Evolutionary conservation across 257 asterid species (phyloP).

Genomic region (Salvia miltiorrhiza): DNA sequence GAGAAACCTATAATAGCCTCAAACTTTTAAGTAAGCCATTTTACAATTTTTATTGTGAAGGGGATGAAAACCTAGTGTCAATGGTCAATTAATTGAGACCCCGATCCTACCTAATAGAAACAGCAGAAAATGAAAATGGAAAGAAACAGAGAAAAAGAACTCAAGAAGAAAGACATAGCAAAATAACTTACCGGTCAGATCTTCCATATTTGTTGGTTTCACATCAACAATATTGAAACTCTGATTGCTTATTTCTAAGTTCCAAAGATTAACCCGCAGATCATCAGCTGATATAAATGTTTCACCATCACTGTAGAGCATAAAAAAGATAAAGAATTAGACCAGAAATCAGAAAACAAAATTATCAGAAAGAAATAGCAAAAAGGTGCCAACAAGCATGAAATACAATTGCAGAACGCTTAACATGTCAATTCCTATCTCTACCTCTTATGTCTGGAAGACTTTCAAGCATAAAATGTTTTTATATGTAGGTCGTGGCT

Average conservation of each 20-base stretch:
- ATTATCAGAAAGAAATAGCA: slow-evolving; percentile 4
- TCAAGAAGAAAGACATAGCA: not conserved
- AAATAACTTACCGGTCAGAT: slow-evolving; percentile 61
- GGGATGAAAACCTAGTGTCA: not conserved
- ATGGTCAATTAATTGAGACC: not conserved
- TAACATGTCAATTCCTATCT: slow-evolving; percentile 5
- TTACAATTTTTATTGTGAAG: not conserved
- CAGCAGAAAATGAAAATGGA: not conserved
- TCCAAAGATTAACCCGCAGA: slow-evolving; percentile 85
- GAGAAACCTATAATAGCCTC: not conserved
- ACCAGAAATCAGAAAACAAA: slow-evolving; percentile 1
- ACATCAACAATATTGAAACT: slow-evolving; percentile 91
- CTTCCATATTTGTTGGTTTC: slow-evolving; percentile 91
- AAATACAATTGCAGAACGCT: not conserved
- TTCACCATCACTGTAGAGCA: slow-evolving; percentile 74
- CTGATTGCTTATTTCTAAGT: slow-evolving; percentile 83
- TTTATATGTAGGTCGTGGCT: slow-evolving; percentile 6
- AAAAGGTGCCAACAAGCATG: slow-evolving; percentile 12
- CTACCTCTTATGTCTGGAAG: not conserved
- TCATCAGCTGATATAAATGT: slow-evolving; percentile 95
- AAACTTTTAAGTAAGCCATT: not conserved
- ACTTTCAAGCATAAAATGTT: slow-evolving; percentile 1
- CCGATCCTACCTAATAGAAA: slow-evolving; percentile 4
- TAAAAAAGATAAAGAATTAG: slow-evolving; percentile 1
- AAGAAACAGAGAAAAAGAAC: not conserved